Conservation (phyloP, 1,284 basidiomycete genomes). For the Microbotryomycetes sp. region DNA sequence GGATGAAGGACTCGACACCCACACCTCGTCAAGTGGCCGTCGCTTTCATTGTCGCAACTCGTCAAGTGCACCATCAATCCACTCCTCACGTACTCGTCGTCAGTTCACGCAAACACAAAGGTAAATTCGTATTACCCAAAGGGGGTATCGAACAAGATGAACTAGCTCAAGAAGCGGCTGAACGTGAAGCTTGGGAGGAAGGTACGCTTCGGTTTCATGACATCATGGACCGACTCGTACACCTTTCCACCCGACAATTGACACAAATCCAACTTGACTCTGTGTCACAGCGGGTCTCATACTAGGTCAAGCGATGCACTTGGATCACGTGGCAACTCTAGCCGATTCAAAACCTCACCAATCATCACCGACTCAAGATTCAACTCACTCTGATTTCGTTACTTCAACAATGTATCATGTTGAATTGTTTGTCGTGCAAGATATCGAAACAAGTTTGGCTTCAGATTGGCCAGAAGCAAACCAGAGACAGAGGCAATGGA, state of each 20-base stretch:
- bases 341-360: conserved; percentile 26
- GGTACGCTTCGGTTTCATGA: too few relatives aligned
- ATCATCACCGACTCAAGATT: conserved; percentile 15
- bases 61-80: not conserved
- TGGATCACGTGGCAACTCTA: conserved; percentile 19
- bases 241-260: too few relatives aligned
- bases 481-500: conserved; percentile 17
- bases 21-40: conserved; percentile 23
- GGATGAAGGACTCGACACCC: conserved; percentile 1
- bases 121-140: conserved; percentile 30
- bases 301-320: not conserved
- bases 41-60: conserved; percentile 6
- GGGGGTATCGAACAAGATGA: conserved; percentile 29
- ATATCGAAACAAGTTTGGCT: not conserved
- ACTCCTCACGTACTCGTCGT: conserved; percentile 19
- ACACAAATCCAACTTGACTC: too few relatives aligned
- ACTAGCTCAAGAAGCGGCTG: conserved; percentile 7
- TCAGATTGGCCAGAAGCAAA: conserved; percentile 23
- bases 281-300: conserved; percentile 23
- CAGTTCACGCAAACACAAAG: conserved; percentile 15
- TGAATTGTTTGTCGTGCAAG: conserved; percentile 24
- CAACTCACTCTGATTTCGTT: conserved; percentile 13
- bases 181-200: conserved; percentile 32
- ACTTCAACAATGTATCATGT: conserved; percentile 20
- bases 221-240: too few relatives aligned